phyloP scores from a whole-genome alignment of 2,329 filamentous ascomycete genomes.

The Leptosphaerulina australis region DNA sequence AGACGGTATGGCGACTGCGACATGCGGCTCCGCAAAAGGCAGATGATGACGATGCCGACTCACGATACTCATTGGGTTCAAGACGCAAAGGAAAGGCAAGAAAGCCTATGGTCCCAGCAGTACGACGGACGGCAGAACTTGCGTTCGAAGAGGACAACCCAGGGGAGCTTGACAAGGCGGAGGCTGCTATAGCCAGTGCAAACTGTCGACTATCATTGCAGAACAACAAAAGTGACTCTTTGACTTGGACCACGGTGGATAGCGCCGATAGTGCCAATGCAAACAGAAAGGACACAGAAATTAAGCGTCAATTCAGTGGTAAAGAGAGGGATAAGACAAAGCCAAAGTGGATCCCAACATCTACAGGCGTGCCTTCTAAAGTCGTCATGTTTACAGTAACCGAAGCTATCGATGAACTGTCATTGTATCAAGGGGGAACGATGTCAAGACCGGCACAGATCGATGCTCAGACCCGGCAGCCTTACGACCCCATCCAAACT shows the following conservation, averaged over 20 bases:
- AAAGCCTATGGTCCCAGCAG: not conserved
- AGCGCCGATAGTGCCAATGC: not conserved
- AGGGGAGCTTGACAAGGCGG: conserved; percentile 13
- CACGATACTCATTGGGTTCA: conserved; percentile 10
- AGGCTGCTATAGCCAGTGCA: not conserved
- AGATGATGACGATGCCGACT: conserved; percentile 13
- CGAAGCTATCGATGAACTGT: conserved; percentile 18
- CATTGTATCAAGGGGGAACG: conserved; percentile 4
- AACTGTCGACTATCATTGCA: not conserved
- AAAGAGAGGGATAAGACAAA: not conserved
- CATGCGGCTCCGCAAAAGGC: not conserved
- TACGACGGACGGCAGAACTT: conserved; percentile 9
- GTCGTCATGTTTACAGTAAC: conserved; percentile 21
- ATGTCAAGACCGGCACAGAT: conserved; percentile 3
- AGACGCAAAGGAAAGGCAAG: not conserved
- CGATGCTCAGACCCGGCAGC: conserved; percentile 7
- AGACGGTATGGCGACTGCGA: not conserved
- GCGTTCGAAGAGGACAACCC: conserved; percentile 10
- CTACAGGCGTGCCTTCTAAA: not conserved
- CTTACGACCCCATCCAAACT: conserved; percentile 10
- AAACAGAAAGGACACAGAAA: not conserved
- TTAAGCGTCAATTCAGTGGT: not conserved
- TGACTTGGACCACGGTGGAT: not conserved
- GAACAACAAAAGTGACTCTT: not conserved
- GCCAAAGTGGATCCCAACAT: not conserved